Percentiles rank a stretch among this genome's conserved stretches.
phyloP scores from a whole-genome alignment of 1,284 basidiomycete genomes.

The Trametes versicolor region DNA sequence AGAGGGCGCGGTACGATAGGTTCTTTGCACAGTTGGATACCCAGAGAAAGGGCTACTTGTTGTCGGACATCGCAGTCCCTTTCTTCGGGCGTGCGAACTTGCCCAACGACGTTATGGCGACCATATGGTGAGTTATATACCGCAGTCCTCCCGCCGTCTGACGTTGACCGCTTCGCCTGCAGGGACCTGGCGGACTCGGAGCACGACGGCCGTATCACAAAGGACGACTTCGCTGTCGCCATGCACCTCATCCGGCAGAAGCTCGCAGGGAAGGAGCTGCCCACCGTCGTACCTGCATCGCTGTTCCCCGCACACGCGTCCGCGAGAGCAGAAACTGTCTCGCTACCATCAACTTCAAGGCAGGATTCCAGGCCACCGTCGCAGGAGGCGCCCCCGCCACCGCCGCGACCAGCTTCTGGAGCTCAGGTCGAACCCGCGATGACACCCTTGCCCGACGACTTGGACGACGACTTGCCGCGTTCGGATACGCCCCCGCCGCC shows the following conservation, averaged over 20 bases:
- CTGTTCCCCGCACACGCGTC: conserved; percentile 8
- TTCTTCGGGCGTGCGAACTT: conserved; percentile 96
- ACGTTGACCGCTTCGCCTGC: conserved; percentile 4
- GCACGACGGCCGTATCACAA: conserved; percentile 87
- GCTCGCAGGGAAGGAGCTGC: conserved; percentile 84
- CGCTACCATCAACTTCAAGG: conserved; percentile 10
- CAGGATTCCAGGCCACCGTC: conserved; percentile 12
- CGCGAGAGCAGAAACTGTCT: neutral
- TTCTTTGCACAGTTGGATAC: conserved; percentile 90
- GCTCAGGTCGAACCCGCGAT: conserved; percentile 3
- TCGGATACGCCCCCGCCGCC: conserved; percentile 40
- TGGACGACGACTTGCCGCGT: conserved; percentile 26
- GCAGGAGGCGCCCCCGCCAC: conserved; percentile 13
- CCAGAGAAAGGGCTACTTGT: conserved; percentile 81
- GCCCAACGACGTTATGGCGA: conserved; percentile 85
- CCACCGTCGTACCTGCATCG: conserved; percentile 43
- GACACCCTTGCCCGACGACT: conserved; percentile 21
- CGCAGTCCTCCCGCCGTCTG: neutral
- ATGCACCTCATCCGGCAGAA: conserved; percentile 94
- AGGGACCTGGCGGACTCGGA: conserved; percentile 96
- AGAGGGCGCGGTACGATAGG: conserved; percentile 83
- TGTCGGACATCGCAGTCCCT: conserved; percentile 93
- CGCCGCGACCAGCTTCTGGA: neutral
- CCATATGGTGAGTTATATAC: conserved; percentile 78
- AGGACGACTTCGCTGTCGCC: conserved; percentile 96